A percentile compares a stretch with the other conserved stretches of the same genome.
Evolutionary conservation across 1,284 basidiomycete genomes (phyloP).

Genomic region (Ceratobasidium sp.): DNA sequence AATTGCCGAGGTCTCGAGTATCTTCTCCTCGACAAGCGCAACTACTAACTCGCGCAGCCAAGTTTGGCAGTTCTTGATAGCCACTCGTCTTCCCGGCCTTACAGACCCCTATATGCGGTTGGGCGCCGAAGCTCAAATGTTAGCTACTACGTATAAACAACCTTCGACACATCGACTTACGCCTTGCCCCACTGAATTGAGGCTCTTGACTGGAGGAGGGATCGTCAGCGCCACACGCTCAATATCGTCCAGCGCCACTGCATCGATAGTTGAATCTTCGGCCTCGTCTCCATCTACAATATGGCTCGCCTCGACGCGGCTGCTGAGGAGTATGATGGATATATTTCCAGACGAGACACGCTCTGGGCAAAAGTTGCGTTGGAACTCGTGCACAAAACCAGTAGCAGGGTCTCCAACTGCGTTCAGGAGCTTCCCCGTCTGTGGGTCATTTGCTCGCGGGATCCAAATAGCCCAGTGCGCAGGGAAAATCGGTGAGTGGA

Average conservation of each 20-base stretch:
- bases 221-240: conserved; percentile 4
- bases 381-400: conserved; percentile 14
- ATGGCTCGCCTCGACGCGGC: not conserved
- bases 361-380: conserved; percentile 5
- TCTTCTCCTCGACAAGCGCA: not conserved
- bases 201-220: conserved; percentile 12
- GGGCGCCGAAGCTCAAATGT: no score
- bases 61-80: conserved; percentile 29
- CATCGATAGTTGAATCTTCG: not conserved
- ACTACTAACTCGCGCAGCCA: conserved; percentile 22
- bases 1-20: not conserved
- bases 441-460: not conserved
- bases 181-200: conserved; percentile 9
- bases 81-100: conserved; percentile 8
- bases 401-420: conserved; percentile 23
- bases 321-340: not conserved
- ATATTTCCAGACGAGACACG: not conserved
- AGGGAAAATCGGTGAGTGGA: conserved; percentile 12
- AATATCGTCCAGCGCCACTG: not conserved
- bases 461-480: conserved; percentile 32
- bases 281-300: not conserved
- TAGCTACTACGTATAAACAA: no score
- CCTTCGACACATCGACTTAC: not conserved
- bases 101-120: not conserved
- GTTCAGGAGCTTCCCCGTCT: conserved; percentile 3